Base-by-base conservation (phyloP, 2,329 filamentous ascomycete genomes). In the Fusarium sp. region DNA sequence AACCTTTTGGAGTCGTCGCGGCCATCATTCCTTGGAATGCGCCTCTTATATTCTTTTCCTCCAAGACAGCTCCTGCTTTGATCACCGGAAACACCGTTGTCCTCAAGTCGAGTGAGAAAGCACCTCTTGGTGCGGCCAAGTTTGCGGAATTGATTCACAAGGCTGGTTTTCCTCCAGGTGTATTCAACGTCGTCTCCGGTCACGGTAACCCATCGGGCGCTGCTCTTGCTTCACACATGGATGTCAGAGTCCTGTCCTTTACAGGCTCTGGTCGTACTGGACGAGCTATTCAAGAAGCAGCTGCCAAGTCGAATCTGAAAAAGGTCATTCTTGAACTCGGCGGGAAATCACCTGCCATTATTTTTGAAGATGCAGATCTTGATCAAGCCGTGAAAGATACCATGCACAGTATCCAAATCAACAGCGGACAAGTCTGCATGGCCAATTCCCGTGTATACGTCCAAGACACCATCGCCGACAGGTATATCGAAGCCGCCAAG, bases 231-330 rank as follows among this genome's bases (percentile, higher is more conserved):
- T 78, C 82, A 31, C 91, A 94, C 73, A 80, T 86, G 56, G 83
- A 84, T 43, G 84, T 94, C 27, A 85, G 90, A 65, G 91, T 89
- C 70, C 79, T 94, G 45, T 87, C 88, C 1, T 95, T 95, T 66
- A 94, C 91, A 0, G 91, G 91, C 25, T 90, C 86, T 9, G 89
- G 87, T 2, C 80, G 79, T 3, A 92, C 90, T 0, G 91, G 88
- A 1, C 84, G 86, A 52, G 79, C 87, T 49, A 91, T 94, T 49
- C 90, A 92, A 83, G 89, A 89, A 69, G 82, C 85, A 70, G 89
- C 90, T 0, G 82, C 87, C 5, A 78, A 82, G 2, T 90, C 81
- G 6, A 84, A 84, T 59, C 72, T 87, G 67, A 89, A 89, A 76
- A 87, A 87, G 67, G 82, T 89, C 9, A 85, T 84, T 3, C 79